phyloP scores from a whole-genome alignment of 2,329 filamentous ascomycete species.

The Alternaria burnsii region DNA sequence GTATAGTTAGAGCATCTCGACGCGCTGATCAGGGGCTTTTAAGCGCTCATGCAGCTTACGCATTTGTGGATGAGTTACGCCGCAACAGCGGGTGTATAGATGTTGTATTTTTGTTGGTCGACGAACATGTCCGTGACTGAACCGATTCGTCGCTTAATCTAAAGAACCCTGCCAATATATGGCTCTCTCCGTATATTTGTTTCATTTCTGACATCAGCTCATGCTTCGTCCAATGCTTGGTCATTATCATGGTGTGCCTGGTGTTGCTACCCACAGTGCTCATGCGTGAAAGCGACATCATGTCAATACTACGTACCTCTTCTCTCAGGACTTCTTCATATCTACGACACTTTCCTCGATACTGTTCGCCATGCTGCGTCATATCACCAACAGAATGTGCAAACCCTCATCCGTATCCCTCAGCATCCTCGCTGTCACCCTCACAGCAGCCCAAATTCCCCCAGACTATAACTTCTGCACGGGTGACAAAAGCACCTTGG shows the following conservation, averaged over 20 bases:
- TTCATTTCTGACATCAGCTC: constrained; percentile 1
- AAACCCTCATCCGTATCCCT: background rate
- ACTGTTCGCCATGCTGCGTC: background rate
- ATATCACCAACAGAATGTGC: background rate
- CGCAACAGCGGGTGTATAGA: background rate
- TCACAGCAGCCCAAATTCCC: constrained; percentile 2
- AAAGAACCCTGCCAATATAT: background rate
- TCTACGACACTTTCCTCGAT: background rate
- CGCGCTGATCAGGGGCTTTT: background rate
- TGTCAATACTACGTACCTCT: background rate
- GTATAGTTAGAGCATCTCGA: background rate
- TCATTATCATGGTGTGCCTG: background rate
- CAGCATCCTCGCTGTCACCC: constrained; percentile 1
- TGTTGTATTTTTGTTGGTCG: background rate
- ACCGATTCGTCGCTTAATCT: background rate
- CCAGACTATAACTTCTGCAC: constrained; percentile 12
- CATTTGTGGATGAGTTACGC: background rate
- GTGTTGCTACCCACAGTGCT: background rate
- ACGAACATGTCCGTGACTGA: background rate
- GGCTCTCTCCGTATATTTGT: background rate
- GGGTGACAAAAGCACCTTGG: constrained; percentile 13
- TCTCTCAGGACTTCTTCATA: background rate
- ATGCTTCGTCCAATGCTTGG: background rate
- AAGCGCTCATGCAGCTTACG: constrained; percentile 1
- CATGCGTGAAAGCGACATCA: background rate